Evolutionary conservation across 2,329 filamentous ascomycete genomes (phyloP).

Genomic region (Amesomyces nigricolor): DNA sequence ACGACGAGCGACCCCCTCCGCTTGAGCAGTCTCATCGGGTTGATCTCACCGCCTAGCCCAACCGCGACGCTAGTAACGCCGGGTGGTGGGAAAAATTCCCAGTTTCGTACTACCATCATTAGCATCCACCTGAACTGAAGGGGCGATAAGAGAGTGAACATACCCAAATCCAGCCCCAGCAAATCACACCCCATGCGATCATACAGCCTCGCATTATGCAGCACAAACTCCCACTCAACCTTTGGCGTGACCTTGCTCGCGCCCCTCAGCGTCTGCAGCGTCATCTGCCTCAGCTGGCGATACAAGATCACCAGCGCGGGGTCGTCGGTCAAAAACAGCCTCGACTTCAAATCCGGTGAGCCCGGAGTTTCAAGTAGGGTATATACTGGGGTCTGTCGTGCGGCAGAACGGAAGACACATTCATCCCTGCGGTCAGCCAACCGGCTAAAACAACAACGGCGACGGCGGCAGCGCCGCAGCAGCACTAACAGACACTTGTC

Average conservation of each 20-base stretch:
- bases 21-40: conserved; percentile 63
- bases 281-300: conserved; percentile 74
- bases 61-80: conserved; percentile 25
- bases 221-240: conserved; percentile 82
- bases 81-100: conserved; percentile 65
- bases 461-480: too few species aligned
- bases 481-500: neutral
- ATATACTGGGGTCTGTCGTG: conserved; percentile 68
- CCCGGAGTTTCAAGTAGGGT: conserved; percentile 64
- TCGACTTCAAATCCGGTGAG: conserved; percentile 65
- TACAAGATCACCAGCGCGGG: conserved; percentile 85
- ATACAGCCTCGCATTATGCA: conserved; percentile 79
- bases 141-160: conserved; percentile 33
- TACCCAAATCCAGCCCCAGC: conserved; percentile 77
- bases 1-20: conserved; percentile 74
- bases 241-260: conserved; percentile 72
- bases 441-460: neutral
- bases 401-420: neutral
- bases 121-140: conserved; percentile 6
- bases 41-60: conserved; percentile 45
- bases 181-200: conserved; percentile 91
- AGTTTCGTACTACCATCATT: conserved; percentile 59
- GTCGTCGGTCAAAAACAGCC: conserved; percentile 82
- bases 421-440: conserved; percentile 6
- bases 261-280: conserved; percentile 77